Conservation (phyloP, 2,329 filamentous ascomycete species). For the Penicillium paneum region DNA sequence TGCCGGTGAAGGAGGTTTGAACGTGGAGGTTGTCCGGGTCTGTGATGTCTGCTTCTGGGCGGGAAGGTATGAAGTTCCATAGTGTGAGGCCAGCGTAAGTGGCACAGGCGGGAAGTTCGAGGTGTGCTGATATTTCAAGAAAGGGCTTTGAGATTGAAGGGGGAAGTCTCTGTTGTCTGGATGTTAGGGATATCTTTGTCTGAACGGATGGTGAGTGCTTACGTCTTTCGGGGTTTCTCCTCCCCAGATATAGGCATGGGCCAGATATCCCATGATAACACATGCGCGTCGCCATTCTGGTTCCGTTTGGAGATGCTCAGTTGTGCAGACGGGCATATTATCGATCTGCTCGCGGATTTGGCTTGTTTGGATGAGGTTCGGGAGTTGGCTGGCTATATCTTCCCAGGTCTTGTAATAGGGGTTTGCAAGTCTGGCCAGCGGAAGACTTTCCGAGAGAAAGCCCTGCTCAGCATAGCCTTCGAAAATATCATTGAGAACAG, state of each 20-base stretch:
- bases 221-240: slow-evolving; percentile 68
- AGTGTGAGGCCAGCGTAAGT: slow-evolving; percentile 43
- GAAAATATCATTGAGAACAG: slow-evolving; percentile 59
- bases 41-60: slow-evolving; percentile 30
- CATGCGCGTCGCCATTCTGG: slow-evolving; percentile 87
- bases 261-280: slow-evolving; percentile 68
- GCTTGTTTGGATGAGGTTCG: slow-evolving; percentile 71
- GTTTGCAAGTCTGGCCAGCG: slow-evolving; percentile 71
- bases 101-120: slow-evolving; percentile 42
- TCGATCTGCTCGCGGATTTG: slow-evolving; percentile 73
- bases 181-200: not conserved
- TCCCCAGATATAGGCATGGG: slow-evolving; percentile 83
- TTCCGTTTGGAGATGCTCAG: slow-evolving; percentile 69
- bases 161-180: slow-evolving; percentile 32
- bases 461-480: slow-evolving; percentile 72
- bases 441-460: slow-evolving; percentile 75
- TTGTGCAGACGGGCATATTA: slow-evolving; percentile 72
- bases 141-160: slow-evolving; percentile 38
- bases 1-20: slow-evolving; percentile 38
- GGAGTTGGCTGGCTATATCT: slow-evolving; percentile 70
- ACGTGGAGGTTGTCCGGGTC: slow-evolving; percentile 37
- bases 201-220: slow-evolving; percentile 1
- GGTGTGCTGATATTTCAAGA: slow-evolving; percentile 34
- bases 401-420: slow-evolving; percentile 93
- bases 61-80: slow-evolving; percentile 37